Evolutionary conservation across 179 eudicot genomes (phyloP).

Genomic region (Patellifolia procumbens): DNA sequence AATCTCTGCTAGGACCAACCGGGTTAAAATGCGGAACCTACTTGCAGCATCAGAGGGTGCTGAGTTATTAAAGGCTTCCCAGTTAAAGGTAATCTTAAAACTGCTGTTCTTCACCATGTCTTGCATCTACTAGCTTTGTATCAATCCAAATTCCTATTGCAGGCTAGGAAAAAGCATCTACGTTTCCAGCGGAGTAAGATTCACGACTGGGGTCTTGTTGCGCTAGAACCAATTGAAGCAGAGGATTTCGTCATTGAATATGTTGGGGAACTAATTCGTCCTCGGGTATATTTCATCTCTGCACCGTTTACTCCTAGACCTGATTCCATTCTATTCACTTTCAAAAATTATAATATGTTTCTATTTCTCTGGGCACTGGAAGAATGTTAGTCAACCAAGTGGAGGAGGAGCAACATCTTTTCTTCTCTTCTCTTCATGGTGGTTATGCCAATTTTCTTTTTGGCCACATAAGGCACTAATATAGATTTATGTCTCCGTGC

Average conservation of each 20-base stretch:
- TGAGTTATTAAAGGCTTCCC: constrained; percentile 91
- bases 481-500: constrained; percentile 16
- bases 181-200: constrained; percentile 97
- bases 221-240: constrained; percentile 91
- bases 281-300: constrained; percentile 57
- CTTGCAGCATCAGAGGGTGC: constrained; percentile 99
- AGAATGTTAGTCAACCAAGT: neutral
- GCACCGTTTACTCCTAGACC: neutral
- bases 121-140: neutral
- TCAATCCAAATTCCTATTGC: constrained; percentile 24
- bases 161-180: constrained; percentile 93
- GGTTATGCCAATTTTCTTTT: neutral
- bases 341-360: neutral
- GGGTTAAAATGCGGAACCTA: constrained; percentile 92
- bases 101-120: neutral
- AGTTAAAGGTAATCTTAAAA: constrained; percentile 61
- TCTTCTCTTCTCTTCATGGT: neutral
- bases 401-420: neutral
- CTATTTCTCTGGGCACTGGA: neutral
- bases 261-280: constrained; percentile 97
- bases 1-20: constrained; percentile 89
- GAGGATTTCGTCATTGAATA: constrained; percentile 99
- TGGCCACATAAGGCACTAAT: neutral
- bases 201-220: constrained; percentile 99
- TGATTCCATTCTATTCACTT: neutral